Conservation (phyloP, 371 early-diverging fungal species). For the Saksenaea oblongispora region DNA sequence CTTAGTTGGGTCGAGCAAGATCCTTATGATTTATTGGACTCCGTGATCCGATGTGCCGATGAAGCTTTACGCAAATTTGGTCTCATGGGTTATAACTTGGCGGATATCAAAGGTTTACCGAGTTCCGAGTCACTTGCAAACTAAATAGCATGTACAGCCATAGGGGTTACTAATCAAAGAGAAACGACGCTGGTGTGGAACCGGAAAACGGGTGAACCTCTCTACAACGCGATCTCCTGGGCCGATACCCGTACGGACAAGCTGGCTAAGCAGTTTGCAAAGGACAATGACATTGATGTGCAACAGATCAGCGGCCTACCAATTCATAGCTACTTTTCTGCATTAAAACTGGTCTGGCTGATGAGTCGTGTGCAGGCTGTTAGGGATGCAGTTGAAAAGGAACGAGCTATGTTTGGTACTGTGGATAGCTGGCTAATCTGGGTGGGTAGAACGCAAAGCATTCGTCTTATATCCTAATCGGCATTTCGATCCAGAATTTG, state of each 20-base stretch:
- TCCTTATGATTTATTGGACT: conserved; percentile 70
- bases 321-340: conserved; percentile 90
- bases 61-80: conserved; percentile 65
- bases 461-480: neutral
- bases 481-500: conserved; percentile 59
- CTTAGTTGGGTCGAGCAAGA: conserved; percentile 89
- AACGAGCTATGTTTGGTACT: conserved; percentile 74
- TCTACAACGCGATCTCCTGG: conserved; percentile 71
- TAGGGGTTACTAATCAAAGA: conserved; percentile 94
- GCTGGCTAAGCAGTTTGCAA: conserved; percentile 30
- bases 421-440: conserved; percentile 93
- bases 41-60: conserved; percentile 70
- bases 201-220: conserved; percentile 71
- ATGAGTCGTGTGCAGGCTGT: conserved; percentile 65
- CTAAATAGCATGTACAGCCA: conserved; percentile 37
- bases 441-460: conserved; percentile 27
- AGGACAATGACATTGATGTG: conserved; percentile 44
- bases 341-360: conserved; percentile 89
- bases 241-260: conserved; percentile 39
- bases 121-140: neutral
- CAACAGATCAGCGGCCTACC: conserved; percentile 79
- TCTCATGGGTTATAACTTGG: conserved; percentile 53
- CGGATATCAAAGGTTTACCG: conserved; percentile 59
- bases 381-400: conserved; percentile 14
- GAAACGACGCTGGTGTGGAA: conserved; percentile 92